These are phyloP conservation scores for Luvunga scandens DNA, from an alignment of 345 rosid species.

Conservation along the genomic window DNA sequence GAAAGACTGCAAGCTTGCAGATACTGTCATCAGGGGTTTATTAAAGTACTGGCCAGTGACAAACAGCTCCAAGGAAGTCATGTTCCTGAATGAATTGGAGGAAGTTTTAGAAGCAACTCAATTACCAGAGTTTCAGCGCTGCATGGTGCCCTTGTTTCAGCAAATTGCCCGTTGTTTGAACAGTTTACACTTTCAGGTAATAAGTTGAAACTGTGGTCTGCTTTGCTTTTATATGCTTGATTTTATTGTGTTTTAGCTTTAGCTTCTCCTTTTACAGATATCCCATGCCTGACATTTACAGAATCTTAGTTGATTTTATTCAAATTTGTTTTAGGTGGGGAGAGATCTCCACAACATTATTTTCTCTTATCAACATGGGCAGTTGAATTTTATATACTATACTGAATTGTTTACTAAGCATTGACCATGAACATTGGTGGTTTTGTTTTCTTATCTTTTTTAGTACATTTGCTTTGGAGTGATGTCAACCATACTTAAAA, in stretches of 20 bases:
- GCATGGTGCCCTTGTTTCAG: constrained; percentile 79
- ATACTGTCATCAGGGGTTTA: constrained; percentile 68
- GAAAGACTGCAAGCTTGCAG: constrained; percentile 88
- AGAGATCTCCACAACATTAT: background rate
- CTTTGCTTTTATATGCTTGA: constrained; percentile 1
- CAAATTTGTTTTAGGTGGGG: background rate
- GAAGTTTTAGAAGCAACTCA: constrained; percentile 86
- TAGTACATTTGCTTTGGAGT: background rate
- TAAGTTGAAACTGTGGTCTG: constrained; percentile 1
- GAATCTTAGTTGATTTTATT: background rate
- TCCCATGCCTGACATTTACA: background rate
- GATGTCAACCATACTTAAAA: background rate
- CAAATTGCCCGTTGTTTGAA: constrained; percentile 70
- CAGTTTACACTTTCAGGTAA: constrained; percentile 91
- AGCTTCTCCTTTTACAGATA: background rate
- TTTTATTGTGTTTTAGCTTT: background rate
- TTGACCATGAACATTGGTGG: background rate
- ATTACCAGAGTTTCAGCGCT: constrained; percentile 70
- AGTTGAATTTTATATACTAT: background rate
- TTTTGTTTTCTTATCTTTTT: background rate
- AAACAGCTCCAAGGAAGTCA: constrained; percentile 90
- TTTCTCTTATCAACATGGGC: background rate
- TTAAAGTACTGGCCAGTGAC: constrained; percentile 91
- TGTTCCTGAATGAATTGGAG: constrained; percentile 87
- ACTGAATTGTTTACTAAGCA: background rate